A percentile compares a stretch with the other conserved stretches of the same genome.
These are phyloP conservation scores for Tulasnella sp. DNA, from an alignment of 768 basidiomycete species.

Conservation along the genomic window DNA sequence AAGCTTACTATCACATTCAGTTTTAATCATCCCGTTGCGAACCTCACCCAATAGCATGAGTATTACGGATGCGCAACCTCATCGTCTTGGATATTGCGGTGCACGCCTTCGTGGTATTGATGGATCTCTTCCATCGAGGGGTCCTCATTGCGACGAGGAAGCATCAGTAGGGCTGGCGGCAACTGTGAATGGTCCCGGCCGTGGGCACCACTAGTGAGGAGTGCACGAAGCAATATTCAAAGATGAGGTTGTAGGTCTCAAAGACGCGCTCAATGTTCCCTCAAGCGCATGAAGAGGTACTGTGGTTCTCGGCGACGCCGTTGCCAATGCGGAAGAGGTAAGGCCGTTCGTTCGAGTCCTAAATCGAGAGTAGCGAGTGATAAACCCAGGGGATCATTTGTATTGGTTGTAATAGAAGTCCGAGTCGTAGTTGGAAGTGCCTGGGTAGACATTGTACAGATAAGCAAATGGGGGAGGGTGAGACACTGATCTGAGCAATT, in stretches of 20 bases:
- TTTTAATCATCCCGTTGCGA: background rate
- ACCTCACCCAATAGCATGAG: constrained; percentile 85
- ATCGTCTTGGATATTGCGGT: constrained; percentile 99
- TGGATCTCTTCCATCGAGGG: constrained; percentile 99
- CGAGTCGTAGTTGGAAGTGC: constrained; percentile 94
- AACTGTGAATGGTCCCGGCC: constrained; percentile 91
- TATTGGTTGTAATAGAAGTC: constrained; percentile 97
- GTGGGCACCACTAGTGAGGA: constrained; percentile 97
- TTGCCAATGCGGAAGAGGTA: constrained; percentile 92
- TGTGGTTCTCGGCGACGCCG: constrained; percentile 93
- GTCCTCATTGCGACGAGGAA: constrained; percentile 97
- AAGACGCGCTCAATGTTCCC: constrained; percentile 76
- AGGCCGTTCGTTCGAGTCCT: constrained; percentile 96
- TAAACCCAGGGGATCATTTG: constrained; percentile 24
- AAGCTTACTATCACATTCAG: constrained; percentile 7
- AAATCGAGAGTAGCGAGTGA: too few relatives aligned
- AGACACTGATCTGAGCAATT: too few relatives aligned
- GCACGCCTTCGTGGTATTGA: constrained; percentile 92
- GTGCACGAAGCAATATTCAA: constrained; percentile 95
- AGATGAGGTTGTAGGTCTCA: constrained; percentile 94
- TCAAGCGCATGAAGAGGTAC: constrained; percentile 99
- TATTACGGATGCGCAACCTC: constrained; percentile 90
- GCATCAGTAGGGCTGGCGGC: constrained; percentile 88
- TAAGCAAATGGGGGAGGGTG: too few relatives aligned
- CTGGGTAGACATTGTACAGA: too few relatives aligned